Evolutionary conservation across 2,329 filamentous ascomycete species (phyloP).

Genomic region (Cladosporium sp.): DNA sequence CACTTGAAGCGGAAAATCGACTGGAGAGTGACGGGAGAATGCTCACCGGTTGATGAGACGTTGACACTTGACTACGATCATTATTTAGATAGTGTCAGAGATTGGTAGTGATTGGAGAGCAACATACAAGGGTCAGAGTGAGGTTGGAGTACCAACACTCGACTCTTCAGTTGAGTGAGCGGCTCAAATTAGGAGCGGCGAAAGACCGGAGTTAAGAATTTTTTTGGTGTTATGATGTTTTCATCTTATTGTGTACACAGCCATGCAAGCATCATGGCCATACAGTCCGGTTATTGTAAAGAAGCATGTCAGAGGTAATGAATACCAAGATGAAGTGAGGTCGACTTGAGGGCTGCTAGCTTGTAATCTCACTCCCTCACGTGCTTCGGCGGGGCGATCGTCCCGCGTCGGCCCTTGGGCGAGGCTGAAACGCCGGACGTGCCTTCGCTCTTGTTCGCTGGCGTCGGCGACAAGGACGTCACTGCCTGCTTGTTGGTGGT

Average conservation of each 20-base stretch:
- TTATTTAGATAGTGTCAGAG: neutral
- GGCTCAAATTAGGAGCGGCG: neutral
- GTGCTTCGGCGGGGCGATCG: neutral
- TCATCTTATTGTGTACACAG: neutral
- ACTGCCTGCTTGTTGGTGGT: neutral
- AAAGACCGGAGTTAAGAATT: neutral
- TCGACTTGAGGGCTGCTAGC: neutral
- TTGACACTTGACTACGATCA: neutral
- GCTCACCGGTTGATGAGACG: neutral
- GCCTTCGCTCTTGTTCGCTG: neutral
- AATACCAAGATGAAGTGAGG: neutral
- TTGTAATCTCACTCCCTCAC: neutral
- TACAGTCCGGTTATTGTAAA: neutral
- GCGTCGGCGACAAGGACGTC: neutral
- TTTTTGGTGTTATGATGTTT: neutral
- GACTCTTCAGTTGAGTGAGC: neutral
- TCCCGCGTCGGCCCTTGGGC: neutral
- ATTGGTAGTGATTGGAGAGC: neutral
- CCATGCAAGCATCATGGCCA: neutral
- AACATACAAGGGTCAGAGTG: neutral
- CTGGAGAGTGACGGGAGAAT: neutral
- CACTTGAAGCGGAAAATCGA: neutral
- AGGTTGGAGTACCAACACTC: neutral
- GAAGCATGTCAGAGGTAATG: neutral
- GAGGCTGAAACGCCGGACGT: neutral